Percentiles rank a stretch among this genome's conserved stretches.
These are phyloP conservation scores for Teunomyces stri DNA, from an alignment of 805 yeast species.

Conservation along the genomic window DNA sequence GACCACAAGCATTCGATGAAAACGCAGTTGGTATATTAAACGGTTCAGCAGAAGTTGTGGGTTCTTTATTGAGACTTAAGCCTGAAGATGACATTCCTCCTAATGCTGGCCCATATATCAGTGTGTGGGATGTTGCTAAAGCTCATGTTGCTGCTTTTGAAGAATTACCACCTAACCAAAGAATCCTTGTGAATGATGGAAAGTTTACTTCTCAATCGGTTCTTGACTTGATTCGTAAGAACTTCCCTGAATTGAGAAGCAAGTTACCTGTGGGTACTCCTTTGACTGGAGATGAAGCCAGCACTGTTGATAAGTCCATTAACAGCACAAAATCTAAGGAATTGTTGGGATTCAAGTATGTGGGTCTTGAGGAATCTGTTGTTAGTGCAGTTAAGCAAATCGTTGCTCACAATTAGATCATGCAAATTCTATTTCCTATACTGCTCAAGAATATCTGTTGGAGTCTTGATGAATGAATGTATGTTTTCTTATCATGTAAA, in stretches of 20 bases:
- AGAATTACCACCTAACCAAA: constrained; percentile 8
- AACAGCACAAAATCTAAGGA: constrained; percentile 15
- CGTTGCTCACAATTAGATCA: not conserved
- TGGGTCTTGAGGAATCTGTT: constrained; percentile 19
- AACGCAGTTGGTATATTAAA: constrained; percentile 33
- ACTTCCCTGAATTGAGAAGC: constrained; percentile 20
- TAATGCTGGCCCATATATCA: constrained; percentile 8
- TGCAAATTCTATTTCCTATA: too few relatives aligned
- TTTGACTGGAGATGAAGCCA: constrained; percentile 11
- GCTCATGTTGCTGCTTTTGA: constrained; percentile 19
- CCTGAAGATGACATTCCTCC: constrained; percentile 7
- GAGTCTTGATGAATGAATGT: too few relatives aligned
- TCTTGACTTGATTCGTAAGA: constrained; percentile 17
- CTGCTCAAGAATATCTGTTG: too few relatives aligned
- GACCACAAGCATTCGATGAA: constrained; percentile 38
- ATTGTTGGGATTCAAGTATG: constrained; percentile 19
- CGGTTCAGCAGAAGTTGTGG: constrained; percentile 39
- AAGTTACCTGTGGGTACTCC: constrained; percentile 18
- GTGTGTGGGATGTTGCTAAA: constrained; percentile 20
- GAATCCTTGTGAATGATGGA: constrained; percentile 12
- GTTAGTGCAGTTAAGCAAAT: constrained; percentile 23
- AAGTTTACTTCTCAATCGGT: constrained; percentile 17
- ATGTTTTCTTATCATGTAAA: too few relatives aligned
- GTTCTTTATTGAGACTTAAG: constrained; percentile 32
- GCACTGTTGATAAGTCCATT: constrained; percentile 8